Evolutionary conservation across 495 filamentous ascomycete species (phyloP).

Genomic region (Tricharina praecox): DNA sequence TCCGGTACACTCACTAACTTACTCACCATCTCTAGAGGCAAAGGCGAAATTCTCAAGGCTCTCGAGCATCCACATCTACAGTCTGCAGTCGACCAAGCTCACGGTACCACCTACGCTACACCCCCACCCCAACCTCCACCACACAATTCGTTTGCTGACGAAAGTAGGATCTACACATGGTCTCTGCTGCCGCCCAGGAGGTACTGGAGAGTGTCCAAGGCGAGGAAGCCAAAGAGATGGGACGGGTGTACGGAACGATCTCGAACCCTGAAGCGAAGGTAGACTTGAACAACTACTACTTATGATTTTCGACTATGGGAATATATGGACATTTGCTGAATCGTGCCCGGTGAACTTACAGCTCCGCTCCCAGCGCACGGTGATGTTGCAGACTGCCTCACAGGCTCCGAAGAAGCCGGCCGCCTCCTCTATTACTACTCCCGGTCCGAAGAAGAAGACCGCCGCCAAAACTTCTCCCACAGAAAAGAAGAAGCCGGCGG

Average conservation of each 20-base stretch:
- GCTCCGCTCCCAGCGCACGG: not conserved
- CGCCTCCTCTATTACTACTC: not conserved
- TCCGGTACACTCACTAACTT: not conserved
- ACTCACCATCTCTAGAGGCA: slow-evolving; percentile 35
- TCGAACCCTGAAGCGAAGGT: slow-evolving; percentile 45
- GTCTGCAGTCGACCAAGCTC: slow-evolving; percentile 50
- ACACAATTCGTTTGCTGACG: not conserved
- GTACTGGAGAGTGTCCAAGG: slow-evolving; percentile 35
- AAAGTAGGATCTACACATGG: not conserved
- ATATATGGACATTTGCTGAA: too few relatives aligned
- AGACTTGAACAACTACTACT: not conserved
- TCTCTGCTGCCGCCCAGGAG: slow-evolving; percentile 26
- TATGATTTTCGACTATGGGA: not conserved
- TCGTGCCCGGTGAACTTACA: slow-evolving; percentile 1
- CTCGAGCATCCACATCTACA: slow-evolving; percentile 71
- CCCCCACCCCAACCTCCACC: slow-evolving; percentile 36
- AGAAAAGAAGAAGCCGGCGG: slow-evolving; percentile 7
- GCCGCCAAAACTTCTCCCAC: too few relatives aligned
- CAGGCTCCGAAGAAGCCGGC: slow-evolving; percentile 2
- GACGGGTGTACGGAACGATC: slow-evolving; percentile 50
- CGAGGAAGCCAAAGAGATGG: slow-evolving; percentile 47
- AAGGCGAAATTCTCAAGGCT: slow-evolving; percentile 53
- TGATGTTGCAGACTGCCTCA: slow-evolving; percentile 6
- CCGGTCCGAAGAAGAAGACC: too few relatives aligned
- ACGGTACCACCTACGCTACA: slow-evolving; percentile 33